Evolutionary conservation across 2,329 filamentous ascomycete species (phyloP).

Genomic region (Fusarium foetens): DNA sequence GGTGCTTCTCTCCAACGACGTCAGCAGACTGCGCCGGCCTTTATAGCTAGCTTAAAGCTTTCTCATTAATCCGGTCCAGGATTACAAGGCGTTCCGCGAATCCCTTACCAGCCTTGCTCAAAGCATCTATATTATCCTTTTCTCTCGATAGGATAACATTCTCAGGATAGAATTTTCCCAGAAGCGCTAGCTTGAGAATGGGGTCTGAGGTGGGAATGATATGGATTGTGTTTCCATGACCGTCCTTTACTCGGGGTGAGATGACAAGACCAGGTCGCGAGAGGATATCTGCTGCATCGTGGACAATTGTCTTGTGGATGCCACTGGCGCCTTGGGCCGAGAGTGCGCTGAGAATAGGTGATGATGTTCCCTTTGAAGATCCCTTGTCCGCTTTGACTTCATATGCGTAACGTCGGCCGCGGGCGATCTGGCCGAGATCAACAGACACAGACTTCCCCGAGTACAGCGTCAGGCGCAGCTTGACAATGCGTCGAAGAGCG

Average conservation of each 20-base stretch:
- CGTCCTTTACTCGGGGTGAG: background rate
- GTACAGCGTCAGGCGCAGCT: background rate
- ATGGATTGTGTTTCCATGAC: background rate
- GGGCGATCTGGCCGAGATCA: background rate
- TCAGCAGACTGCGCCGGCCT: accelerated
- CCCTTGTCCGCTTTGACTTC: background rate
- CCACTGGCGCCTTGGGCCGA: background rate
- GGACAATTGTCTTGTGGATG: background rate
- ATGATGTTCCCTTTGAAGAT: background rate
- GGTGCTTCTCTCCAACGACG: accelerated
- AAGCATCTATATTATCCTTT: background rate
- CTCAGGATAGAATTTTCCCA: background rate
- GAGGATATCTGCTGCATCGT: background rate
- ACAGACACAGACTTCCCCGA: background rate
- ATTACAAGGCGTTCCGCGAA: background rate
- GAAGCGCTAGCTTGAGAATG: background rate
- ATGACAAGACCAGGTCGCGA: background rate
- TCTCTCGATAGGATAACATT: background rate
- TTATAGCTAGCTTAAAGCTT: background rate
- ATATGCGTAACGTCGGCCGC: background rate
- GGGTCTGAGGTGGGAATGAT: background rate
- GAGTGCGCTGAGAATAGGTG: background rate
- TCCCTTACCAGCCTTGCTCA: background rate
- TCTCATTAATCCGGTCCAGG: background rate
- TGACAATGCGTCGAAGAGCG: background rate